A percentile compares a stretch with the other conserved stretches of the same genome.
phyloP scores from a whole-genome alignment of 306 rosid genomes.

The peach (Prunus persica) region DNA sequence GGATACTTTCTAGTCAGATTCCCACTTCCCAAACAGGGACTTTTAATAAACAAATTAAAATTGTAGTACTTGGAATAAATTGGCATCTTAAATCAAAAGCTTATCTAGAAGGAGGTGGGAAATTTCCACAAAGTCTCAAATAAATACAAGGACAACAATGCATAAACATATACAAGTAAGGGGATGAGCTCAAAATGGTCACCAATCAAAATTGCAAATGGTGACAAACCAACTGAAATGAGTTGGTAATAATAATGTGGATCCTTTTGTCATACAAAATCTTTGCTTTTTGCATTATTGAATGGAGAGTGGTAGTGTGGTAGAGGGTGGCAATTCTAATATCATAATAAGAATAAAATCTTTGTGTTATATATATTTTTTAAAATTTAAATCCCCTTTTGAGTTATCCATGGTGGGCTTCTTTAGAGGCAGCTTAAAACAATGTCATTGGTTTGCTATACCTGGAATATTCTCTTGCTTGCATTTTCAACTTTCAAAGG shows the following conservation, averaged over 20 bases:
- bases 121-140: constrained; percentile 24
- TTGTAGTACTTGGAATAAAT: constrained; percentile 9
- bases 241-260: constrained; percentile 52
- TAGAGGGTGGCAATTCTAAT: constrained; percentile 30
- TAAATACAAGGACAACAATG: background rate
- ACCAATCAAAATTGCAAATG: constrained; percentile 32
- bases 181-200: constrained; percentile 2
- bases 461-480: constrained; percentile 43
- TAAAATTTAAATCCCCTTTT: background rate
- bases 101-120: constrained; percentile 37
- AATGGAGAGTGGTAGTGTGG: constrained; percentile 28
- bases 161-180: background rate
- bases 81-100: constrained; percentile 32
- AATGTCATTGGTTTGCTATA: background rate
- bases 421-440: constrained; percentile 33
- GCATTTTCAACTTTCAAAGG: background rate
- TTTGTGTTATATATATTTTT: background rate
- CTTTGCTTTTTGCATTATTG: constrained; percentile 37
- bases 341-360: constrained; percentile 33
- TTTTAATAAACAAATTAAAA: background rate
- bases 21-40: constrained; percentile 28
- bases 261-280: constrained; percentile 26
- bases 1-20: constrained; percentile 41
- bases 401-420: constrained; percentile 28
- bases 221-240: constrained; percentile 57